phyloP scores from a whole-genome alignment of 768 basidiomycete genomes.

The Lactifluus piperatus region DNA sequence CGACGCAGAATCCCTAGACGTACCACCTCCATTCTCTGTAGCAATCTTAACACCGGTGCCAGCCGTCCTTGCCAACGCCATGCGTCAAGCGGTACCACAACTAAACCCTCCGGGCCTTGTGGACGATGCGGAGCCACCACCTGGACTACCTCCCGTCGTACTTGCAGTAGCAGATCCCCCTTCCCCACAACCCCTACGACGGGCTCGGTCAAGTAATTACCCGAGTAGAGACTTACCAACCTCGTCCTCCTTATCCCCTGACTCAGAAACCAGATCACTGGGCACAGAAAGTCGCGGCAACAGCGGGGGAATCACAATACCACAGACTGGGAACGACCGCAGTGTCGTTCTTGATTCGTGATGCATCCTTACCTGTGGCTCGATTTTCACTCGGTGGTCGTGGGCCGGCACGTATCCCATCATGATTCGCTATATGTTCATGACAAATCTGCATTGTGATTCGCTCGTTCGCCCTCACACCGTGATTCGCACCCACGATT shows the following conservation, averaged over 20 bases:
- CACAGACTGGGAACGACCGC: background rate
- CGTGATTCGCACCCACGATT: no score
- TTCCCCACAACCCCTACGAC: background rate
- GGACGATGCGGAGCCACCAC: background rate
- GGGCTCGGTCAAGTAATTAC: background rate
- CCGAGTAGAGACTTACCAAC: background rate
- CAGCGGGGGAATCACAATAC: background rate
- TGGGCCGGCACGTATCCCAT: no score
- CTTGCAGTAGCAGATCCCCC: background rate
- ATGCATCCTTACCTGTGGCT: background rate
- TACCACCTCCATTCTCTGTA: constrained; percentile 23
- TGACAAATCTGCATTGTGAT: no score
- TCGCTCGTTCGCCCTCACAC: no score
- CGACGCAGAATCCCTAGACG: constrained; percentile 19
- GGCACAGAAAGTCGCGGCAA: background rate
- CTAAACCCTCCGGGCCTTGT: background rate
- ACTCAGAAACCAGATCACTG: background rate
- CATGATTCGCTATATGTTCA: no score
- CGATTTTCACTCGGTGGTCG: background rate
- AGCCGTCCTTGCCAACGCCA: constrained; percentile 22
- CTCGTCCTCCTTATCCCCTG: background rate
- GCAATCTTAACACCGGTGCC: constrained; percentile 24
- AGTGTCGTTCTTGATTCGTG: background rate
- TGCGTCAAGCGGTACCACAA: background rate
- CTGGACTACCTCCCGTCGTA: background rate